A percentile compares a stretch with the other conserved stretches of the same genome.
phyloP scores from a whole-genome alignment of 2,329 filamentous ascomycete species.

The Zymoseptoria tritici region DNA sequence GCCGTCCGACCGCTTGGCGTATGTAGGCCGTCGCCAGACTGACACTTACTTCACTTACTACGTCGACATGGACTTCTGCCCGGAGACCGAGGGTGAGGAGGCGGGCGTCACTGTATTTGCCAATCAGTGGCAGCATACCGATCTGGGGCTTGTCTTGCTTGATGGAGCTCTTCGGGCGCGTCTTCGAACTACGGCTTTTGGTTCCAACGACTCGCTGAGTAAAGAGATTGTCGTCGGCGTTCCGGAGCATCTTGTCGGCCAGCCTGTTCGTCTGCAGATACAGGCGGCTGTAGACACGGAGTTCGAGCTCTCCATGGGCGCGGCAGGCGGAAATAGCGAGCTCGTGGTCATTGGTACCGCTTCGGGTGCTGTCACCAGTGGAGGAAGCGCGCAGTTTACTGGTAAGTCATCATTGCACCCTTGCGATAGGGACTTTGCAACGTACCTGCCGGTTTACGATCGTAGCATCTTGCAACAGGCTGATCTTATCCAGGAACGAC shows the following conservation, averaged over 20 bases:
- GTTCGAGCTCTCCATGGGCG: background rate
- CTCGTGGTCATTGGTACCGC: background rate
- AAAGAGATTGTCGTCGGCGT: background rate
- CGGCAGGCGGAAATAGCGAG: background rate
- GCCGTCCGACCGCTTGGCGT: constrained; percentile 44
- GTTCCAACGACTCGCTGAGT: background rate
- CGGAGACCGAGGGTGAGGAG: constrained; percentile 38
- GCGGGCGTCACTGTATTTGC: constrained; percentile 49
- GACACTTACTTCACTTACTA: constrained; percentile 49
- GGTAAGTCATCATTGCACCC: background rate
- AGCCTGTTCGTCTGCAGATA: background rate
- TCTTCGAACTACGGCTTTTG: background rate
- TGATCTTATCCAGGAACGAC: background rate
- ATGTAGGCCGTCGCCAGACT: constrained; percentile 49
- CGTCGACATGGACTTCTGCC: constrained; percentile 41
- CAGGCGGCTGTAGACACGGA: background rate
- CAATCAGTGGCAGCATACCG: constrained; percentile 47
- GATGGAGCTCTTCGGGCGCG: constrained; percentile 21
- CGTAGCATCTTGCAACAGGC: background rate
- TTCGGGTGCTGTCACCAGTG: background rate
- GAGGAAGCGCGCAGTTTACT: background rate
- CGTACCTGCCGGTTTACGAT: background rate
- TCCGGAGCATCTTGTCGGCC: background rate
- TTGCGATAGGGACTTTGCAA: background rate
- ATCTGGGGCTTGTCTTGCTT: constrained; percentile 33